A percentile compares a stretch with the other conserved stretches of the same genome.
Evolutionary conservation across 2,329 filamentous ascomycete genomes (phyloP).

Genomic region (Pseudocercospora crystallina): DNA sequence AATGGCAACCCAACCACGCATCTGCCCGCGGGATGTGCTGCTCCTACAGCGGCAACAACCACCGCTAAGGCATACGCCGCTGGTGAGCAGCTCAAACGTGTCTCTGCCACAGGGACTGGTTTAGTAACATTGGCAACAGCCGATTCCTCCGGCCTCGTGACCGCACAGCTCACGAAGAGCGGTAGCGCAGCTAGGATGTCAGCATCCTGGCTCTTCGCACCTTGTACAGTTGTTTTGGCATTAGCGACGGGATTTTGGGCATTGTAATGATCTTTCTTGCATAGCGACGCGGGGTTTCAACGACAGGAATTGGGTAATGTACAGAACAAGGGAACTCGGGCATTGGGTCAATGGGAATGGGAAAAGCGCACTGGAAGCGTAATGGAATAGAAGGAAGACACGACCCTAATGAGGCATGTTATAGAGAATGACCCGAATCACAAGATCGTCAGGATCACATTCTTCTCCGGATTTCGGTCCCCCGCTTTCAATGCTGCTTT

Average conservation of each 20-base stretch:
- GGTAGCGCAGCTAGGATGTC: slow-evolving; percentile 3
- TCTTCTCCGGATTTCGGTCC: too few relatives aligned
- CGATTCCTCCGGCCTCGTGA: slow-evolving; percentile 17
- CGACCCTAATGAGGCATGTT: too few relatives aligned
- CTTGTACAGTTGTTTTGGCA: slow-evolving; percentile 18
- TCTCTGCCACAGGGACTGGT: slow-evolving; percentile 8
- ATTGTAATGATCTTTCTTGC: slow-evolving; percentile 9
- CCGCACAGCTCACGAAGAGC: slow-evolving; percentile 12
- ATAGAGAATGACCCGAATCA: too few relatives aligned
- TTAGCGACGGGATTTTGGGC: slow-evolving; percentile 13
- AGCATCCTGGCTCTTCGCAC: neutral
- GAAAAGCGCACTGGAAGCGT: slow-evolving; percentile 3
- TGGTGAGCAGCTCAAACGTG: slow-evolving; percentile 13
- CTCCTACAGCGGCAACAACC: neutral
- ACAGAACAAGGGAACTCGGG: slow-evolving; percentile 11
- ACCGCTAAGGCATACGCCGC: neutral
- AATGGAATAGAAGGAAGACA: too few relatives aligned
- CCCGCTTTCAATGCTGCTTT: too few relatives aligned
- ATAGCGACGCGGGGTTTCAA: slow-evolving; percentile 13
- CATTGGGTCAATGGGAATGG: slow-evolving; percentile 10
- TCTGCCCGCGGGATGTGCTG: slow-evolving; percentile 21
- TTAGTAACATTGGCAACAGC: slow-evolving; percentile 19
- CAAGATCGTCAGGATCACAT: too few relatives aligned
- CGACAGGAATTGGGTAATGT: slow-evolving; percentile 9
- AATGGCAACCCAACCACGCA: slow-evolving; percentile 47